Evolutionary conservation across 1,284 basidiomycete species (phyloP).

Genomic region (Phenoliferia sp.): DNA sequence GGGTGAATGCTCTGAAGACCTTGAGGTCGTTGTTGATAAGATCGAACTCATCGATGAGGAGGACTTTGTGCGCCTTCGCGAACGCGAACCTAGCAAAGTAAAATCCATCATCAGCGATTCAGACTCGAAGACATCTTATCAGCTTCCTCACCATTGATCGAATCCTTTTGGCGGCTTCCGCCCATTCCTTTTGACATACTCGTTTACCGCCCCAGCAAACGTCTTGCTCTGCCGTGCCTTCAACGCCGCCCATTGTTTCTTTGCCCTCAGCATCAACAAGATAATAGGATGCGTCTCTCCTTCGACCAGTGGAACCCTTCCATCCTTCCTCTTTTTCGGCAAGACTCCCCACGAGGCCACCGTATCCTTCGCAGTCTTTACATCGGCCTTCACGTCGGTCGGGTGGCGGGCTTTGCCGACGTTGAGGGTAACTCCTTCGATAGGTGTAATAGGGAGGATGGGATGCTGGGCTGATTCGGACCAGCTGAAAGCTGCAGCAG

Average conservation of each 20-base stretch:
- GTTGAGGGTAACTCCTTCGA: too few species aligned
- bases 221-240: conserved; percentile 46
- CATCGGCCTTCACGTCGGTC: too few species aligned
- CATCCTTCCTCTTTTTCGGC: neutral
- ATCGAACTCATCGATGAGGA: conserved; percentile 32
- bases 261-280: conserved; percentile 46
- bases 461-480: conserved; percentile 39
- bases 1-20: conserved; percentile 19
- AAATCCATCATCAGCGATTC: conserved; percentile 6
- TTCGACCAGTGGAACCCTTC: too few species aligned
- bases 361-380: too few species aligned
- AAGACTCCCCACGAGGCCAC: conserved; percentile 25
- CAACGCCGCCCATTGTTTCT: conserved; percentile 46
- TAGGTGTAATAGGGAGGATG: too few species aligned
- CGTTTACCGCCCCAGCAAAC: conserved; percentile 47
- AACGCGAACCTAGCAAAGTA: too few species aligned
- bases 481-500: too few species aligned
- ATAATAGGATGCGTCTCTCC: conserved; percentile 45
- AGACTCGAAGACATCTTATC: too few species aligned
- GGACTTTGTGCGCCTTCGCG: conserved; percentile 26
- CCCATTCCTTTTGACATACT: conserved; percentile 46
- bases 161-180: conserved; percentile 44
- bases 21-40: conserved; percentile 25
- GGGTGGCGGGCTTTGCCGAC: too few species aligned
- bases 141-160: conserved; percentile 36